Base-by-base conservation (phyloP, 352 stramenopile species). In the Pythium graminicola region DNA sequence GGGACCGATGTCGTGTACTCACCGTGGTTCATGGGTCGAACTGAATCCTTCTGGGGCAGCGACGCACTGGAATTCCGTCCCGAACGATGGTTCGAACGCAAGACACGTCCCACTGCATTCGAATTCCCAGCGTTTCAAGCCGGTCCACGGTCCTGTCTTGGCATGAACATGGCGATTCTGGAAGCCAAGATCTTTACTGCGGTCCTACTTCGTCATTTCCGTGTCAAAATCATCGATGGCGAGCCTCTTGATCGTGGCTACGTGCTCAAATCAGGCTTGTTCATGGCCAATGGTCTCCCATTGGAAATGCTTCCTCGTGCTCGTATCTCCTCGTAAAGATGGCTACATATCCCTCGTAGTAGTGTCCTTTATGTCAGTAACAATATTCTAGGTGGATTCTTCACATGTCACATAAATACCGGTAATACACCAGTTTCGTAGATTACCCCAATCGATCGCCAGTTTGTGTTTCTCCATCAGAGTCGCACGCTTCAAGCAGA, bases 51-150 rank as follows among this genome's bases (percentile, higher is more conserved):
- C 16, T 92, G 83, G 81, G 67, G 67, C 16, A 45, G 62, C 3
- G 64, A 89, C 42, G 62, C 73, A 0, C 47, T 75, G 0, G 55
- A 61, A 16, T 89, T 91, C 45, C 68, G 67, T 5, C 81, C 84
- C 2, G 74, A 90, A 42, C 73, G 83, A 1, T 91, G 76, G 73
- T 60, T 91, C 19, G 75, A 86, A 17, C 74, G 79, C 53, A 52
- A 67, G 46, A 80, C 63, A 6, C 70, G 72, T 0, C 80, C 78
- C 14, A 81, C 60, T 17, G 73, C 73, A 22, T 88, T 76, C 54
- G 70, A 86, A 38, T 91, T 89, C 24, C 76, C 80, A 17, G 71
- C 72, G 3, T 93, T 95, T 46, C 70, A 89, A 24, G 76, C 74
- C 0, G 81, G 84, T 1, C 75, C 72, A 2, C 76, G 81, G 1